Percentiles rank a stretch among this genome's conserved stretches.
These are phyloP conservation scores for Fusarium sp. DNA, from an alignment of 2,329 filamentous ascomycete genomes.

Conservation along the genomic window DNA sequence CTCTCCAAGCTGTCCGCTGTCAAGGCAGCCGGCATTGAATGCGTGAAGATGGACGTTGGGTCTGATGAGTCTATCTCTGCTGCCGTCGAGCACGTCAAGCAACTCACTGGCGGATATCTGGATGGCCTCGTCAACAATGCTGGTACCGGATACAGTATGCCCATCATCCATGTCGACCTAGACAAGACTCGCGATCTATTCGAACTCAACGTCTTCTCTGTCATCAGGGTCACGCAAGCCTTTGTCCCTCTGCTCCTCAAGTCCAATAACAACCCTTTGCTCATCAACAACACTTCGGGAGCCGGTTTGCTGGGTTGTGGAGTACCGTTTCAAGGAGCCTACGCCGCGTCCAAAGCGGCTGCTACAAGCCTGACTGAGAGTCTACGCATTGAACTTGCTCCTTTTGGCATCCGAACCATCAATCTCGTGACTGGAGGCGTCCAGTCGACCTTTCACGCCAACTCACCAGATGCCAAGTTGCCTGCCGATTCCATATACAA, in stretches of 20 bases:
- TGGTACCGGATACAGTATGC: conserved; percentile 45
- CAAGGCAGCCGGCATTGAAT: conserved; percentile 39
- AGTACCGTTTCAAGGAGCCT: conserved; percentile 46
- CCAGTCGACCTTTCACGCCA: conserved; percentile 39
- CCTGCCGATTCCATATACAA: conserved; percentile 35
- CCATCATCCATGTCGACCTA: conserved; percentile 42
- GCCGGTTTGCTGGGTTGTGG: conserved; percentile 12
- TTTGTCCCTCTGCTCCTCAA: conserved; percentile 45
- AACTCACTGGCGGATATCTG: conserved; percentile 44
- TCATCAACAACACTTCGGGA: conserved; percentile 43
- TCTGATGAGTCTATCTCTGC: conserved; percentile 42
- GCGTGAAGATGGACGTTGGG: conserved; percentile 44
- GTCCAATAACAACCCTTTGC: conserved; percentile 24
- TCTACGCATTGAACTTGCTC: conserved; percentile 46
- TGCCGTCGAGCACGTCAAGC: conserved; percentile 29
- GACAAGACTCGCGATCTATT: conserved; percentile 37
- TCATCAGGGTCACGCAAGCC: conserved; percentile 40
- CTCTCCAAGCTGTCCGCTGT: conserved; percentile 41
- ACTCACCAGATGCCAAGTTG: neutral
- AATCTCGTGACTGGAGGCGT: conserved; percentile 47
- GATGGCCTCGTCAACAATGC: conserved; percentile 53
- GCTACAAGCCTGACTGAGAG: conserved; percentile 44
- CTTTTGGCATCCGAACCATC: conserved; percentile 48
- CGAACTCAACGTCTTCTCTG: conserved; percentile 49
- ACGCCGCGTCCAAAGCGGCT: conserved; percentile 50